Evolutionary conservation across 257 asterid species (phyloP), one percentile per base, ranked within the genome.

Genomic region (Ocimum tenuiflorum): DNA sequence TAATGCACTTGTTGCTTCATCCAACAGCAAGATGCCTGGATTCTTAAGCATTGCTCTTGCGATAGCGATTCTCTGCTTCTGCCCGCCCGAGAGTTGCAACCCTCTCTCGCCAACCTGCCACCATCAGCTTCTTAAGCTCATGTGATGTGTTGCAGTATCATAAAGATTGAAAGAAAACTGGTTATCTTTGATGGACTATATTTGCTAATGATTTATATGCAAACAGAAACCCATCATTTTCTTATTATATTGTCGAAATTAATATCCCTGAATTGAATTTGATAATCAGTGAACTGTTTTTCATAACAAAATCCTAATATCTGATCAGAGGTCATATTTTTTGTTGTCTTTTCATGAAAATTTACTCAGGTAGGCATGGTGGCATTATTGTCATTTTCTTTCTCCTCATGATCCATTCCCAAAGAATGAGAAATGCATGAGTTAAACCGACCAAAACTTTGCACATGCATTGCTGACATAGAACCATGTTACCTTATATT

Each of bases 11-110:
- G 97, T 91, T 23, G 97, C 97, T 75, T 91, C 97, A 5, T 91
- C 97, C 67, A 91, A 63, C 3, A 91, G 95, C 65, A 91, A 75
- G 56, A 91, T 88, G 0, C 91, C 82, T 1, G 97, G 96, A 20
- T 84, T 91, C 72, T 86, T 91, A 18, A 91, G 89, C 95, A 91
- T 91, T 20, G 97, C 96, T 65, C 97, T 80, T 2, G 96, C 97
- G 17, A 91, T 88, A 7, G 96, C 97, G 22, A 91, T 83, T 65
- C 97, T 84, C 81, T 91, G 97, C 80, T 91, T 91, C 68, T 91
- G 97, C 54, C 97, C 97, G 12, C 97, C 97, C 0, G 97, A 91
- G 13, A 91, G 83, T 65, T 91, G 97, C 77, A 88, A 49, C 45
- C 97, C 97, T 63, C 95, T 81, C 67, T 88, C 97, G 53, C 97